phyloP scores from a whole-genome alignment of 2,329 filamentous ascomycete genomes.

The Grosmannia penicillata region DNA sequence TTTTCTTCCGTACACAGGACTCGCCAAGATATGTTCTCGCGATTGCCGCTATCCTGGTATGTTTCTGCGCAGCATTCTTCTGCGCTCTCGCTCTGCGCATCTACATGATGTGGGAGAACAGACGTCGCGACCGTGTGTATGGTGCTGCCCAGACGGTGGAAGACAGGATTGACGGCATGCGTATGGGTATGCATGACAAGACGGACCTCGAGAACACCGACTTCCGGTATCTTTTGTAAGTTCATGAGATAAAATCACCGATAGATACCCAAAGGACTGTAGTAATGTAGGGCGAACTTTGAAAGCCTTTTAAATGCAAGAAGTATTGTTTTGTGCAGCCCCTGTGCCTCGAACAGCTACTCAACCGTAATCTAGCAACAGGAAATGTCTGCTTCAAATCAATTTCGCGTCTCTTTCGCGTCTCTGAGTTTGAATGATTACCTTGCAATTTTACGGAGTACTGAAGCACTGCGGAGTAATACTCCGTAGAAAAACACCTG shows the following conservation, averaged over 20 bases:
- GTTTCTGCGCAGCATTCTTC: slow-evolving; percentile 12
- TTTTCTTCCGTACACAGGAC: slow-evolving; percentile 43
- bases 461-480: no score
- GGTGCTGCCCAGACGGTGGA: slow-evolving; percentile 9
- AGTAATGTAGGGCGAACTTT: no score
- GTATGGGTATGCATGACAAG: slow-evolving; percentile 24
- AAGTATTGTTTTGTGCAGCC: no score
- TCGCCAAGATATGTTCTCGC: slow-evolving; percentile 22
- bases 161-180: slow-evolving; percentile 17
- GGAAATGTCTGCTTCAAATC: no score
- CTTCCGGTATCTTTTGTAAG: slow-evolving; percentile 19
- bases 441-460: no score
- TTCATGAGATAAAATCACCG: background rate
- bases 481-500: no score
- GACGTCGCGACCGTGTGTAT: slow-evolving; percentile 16
- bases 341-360: no score
- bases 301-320: no score
- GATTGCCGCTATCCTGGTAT: slow-evolving; percentile 24
- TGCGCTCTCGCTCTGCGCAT: slow-evolving; percentile 22
- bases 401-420: no score
- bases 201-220: slow-evolving; percentile 28
- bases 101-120: slow-evolving; percentile 24
- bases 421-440: no score
- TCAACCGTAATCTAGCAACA: no score
- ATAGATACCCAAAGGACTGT: no score